Conservation (phyloP, 768 basidiomycete genomes). For the Leccinellum luteum region DNA sequence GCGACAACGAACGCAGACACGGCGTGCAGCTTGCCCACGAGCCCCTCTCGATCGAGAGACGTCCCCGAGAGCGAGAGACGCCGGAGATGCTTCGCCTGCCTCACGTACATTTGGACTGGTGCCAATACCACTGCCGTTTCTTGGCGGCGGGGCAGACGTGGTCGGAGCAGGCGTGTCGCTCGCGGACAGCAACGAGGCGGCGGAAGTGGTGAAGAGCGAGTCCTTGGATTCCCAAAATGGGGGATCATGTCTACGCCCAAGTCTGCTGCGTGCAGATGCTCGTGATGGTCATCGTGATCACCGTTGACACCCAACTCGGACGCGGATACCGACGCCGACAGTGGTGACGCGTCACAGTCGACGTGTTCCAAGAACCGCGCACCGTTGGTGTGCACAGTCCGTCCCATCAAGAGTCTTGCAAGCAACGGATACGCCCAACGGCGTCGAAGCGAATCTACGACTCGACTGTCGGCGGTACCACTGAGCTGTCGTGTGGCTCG, state of each 20-base stretch:
- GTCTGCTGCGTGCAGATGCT: not conserved
- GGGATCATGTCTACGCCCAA: constrained; percentile 6
- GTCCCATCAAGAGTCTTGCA: not conserved
- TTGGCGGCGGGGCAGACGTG: constrained; percentile 26
- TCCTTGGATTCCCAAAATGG: constrained; percentile 26
- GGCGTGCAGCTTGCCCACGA: constrained; percentile 25
- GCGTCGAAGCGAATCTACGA: constrained; percentile 9
- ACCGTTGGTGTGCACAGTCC: not conserved
- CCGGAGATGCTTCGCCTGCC: constrained; percentile 24
- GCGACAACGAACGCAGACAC: constrained; percentile 19
- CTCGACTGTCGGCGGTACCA: too few relatives aligned
- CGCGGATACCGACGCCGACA: constrained; percentile 4
- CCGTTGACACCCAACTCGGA: constrained; percentile 8
- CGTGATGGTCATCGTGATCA: not conserved
- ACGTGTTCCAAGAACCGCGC: constrained; percentile 27
- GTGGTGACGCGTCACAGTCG: constrained; percentile 12
- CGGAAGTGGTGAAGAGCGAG: constrained; percentile 30
- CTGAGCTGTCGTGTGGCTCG: too few relatives aligned
- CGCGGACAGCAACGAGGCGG: constrained; percentile 18
- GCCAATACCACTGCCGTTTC: not conserved
- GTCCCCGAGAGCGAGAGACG: constrained; percentile 20
- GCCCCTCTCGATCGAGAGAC: constrained; percentile 22
- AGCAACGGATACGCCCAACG: constrained; percentile 2
- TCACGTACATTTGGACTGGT: not conserved
- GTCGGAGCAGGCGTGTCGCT: constrained; percentile 21